Percentiles rank a stretch among this genome's conserved stretches.
Conservation (phyloP, 495 filamentous ascomycete genomes). For the Aeminium ludgeri region DNA sequence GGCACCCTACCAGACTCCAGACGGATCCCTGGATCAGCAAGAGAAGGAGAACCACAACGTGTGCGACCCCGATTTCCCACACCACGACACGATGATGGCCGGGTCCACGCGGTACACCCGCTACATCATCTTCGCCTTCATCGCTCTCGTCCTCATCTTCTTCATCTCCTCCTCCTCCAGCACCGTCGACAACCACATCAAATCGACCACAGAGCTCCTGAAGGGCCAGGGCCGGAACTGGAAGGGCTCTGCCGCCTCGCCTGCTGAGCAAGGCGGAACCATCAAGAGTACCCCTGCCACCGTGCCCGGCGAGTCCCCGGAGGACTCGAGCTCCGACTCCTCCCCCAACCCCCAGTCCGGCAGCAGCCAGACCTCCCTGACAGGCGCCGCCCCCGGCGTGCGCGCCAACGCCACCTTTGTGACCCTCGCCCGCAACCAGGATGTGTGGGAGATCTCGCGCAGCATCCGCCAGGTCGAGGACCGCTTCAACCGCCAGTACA, state of each 20-base stretch:
- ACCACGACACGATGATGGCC: no score
- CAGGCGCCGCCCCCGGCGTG: slow-evolving; percentile 34
- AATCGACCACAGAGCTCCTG: slow-evolving; percentile 12
- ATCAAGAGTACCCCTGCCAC: no score
- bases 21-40: no score
- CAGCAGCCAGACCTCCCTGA: slow-evolving; percentile 18
- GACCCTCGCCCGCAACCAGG: slow-evolving; percentile 77
- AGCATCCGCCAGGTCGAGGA: slow-evolving; percentile 93
- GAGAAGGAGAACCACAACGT: no score
- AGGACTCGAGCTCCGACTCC: background rate
- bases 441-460: slow-evolving; percentile 90
- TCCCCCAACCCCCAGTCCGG: slow-evolving; percentile 15
- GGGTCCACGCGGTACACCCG: slow-evolving; percentile 35
- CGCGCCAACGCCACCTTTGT: slow-evolving; percentile 95
- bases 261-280: no score
- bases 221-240: slow-evolving; percentile 10
- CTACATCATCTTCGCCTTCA: slow-evolving; percentile 74
- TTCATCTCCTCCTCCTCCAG: slow-evolving; percentile 57
- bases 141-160: slow-evolving; percentile 61
- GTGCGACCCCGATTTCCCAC: no score
- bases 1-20: no score
- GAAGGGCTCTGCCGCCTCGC: slow-evolving; percentile 1
- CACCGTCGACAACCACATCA: slow-evolving; percentile 2
- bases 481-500: slow-evolving; percentile 85
- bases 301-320: background rate